phyloP scores from a whole-genome alignment of 192 early-diverging fungal species.

The Entomortierella chlamydospora region DNA sequence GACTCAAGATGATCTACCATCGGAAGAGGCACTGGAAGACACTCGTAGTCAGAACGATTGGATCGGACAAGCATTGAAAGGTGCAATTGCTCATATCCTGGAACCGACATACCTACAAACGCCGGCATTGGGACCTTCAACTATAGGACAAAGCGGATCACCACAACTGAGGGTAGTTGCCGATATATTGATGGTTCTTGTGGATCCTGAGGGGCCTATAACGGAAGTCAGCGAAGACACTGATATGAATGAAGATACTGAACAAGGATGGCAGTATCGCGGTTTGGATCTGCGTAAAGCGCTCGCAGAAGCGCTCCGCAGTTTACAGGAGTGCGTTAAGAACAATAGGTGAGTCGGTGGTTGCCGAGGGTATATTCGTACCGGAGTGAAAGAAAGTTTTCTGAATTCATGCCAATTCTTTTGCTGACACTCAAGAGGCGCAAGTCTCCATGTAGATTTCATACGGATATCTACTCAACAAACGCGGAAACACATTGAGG shows the following conservation, averaged over 20 bases:
- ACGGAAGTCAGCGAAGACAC: constrained; percentile 5
- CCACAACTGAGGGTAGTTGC: not conserved
- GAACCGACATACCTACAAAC: constrained; percentile 5
- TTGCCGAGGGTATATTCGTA: too few relatives aligned
- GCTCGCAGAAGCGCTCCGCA: constrained; percentile 5
- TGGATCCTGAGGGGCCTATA: not conserved
- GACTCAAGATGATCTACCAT: constrained; percentile 3
- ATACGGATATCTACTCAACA: constrained; percentile 22
- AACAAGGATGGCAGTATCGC: constrained; percentile 15
- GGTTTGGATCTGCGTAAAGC: constrained; percentile 16
- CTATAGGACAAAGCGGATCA: not conserved
- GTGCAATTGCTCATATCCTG: constrained; percentile 37
- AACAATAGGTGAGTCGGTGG: constrained; percentile 18
- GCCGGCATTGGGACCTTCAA: not conserved
- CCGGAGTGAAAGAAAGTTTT: too few relatives aligned
- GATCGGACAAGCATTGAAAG: constrained; percentile 32
- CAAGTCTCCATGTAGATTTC: constrained; percentile 35
- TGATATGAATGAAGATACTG: not conserved
- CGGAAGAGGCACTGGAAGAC: not conserved
- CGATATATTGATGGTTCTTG: constrained; percentile 28
- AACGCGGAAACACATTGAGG: not conserved
- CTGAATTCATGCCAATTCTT: not conserved
- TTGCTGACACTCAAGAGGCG: not conserved
- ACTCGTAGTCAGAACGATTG: not conserved
- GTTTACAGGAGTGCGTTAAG: constrained; percentile 15